Evolutionary conservation across 371 early-diverging fungal species (phyloP), one percentile per base, ranked within the genome.

Genomic region (Mortierella sp.): DNA sequence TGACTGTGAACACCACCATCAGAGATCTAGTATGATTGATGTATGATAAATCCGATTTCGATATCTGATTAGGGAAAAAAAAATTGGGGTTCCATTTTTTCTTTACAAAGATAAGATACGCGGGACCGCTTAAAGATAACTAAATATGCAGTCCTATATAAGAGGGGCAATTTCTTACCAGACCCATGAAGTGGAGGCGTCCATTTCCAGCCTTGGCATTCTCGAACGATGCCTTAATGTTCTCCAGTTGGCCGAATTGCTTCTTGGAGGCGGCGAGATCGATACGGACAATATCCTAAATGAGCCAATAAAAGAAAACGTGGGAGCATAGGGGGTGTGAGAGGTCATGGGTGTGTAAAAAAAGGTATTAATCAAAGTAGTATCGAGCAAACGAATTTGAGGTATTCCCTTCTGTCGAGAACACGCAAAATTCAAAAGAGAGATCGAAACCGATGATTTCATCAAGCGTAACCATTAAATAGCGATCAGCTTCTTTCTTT

Each of bases 1-100:
- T 99, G 99, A 59, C 95, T 95, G 88, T 99, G 99, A 59, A 99
- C 99, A 82, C 99, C 99, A 83, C 99, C 99, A 84, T 99, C 99
- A n/a, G 98, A 98, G 55, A 96, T 67, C 85, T 86, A 37, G 26
- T 35, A n/a, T 19, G 15, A 23, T 15, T 15, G 35, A 53, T 55
- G 45, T 23, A 29, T 19, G 43, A 28, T 31, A 19, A 45, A 12
- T 9, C n/a, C 37, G 40, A 47, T 40, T 45, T 17, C 40, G 43
- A 43, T 43, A 43, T 43, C 43, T 13, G 43, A 45, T 34, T 42
- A 57, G 19, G 19, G 43, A 9, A 51, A 51, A 51, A 51, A 26
- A 47, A 51, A 26, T 4, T 51, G 51, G 51, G 51, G 51, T 61
- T 5, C 40, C n/a, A n/a, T n/a, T n/a, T n/a, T 40, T 43, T 51